Evolutionary conservation across 139 green algal genomes (phyloP), one percentile per base, ranked within the genome.

Genomic region (Closterium sp.): DNA sequence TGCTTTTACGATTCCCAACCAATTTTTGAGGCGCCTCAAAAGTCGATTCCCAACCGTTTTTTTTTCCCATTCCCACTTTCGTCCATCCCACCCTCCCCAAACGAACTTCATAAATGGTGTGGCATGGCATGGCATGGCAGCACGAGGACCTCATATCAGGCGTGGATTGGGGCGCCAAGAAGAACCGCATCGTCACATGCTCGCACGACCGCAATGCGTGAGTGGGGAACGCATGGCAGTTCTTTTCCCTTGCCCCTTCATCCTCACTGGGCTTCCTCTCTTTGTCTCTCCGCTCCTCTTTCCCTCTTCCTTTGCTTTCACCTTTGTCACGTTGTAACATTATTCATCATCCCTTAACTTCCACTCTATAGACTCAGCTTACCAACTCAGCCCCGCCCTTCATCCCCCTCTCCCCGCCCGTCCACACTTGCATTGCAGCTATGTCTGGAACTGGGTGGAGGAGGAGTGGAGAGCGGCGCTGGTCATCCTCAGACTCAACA

Each of bases 191-290:
- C 3, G 85, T 95, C 8, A 94, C 93, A 8, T 95, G 92, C 84
- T 91, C 93, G 30, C 93, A 95, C 66, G 93, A 95, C 85, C 93
- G 93, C 84, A 95, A 95, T 86, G 87, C 92, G 90, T 95, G 83
- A 86, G 83, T 34, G 83, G 55, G 12, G 12, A 76, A 76, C 16
- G 1, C 55, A 28, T 76, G 55, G 12, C 38, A 66, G 4, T 2
- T 76, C 25, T 19, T 28, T 28, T 21, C 83, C 6, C n/a, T 3
- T 86, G 28, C 81, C n/a, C 83, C n/a, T 34, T 23, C 12, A 34
- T 23, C 28, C 23, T 86, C 83, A 86, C 9, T 76, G 55, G 55
- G 36, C 69, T 7, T 23, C 2, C 23, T 33, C 83, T 12, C 6
- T 23, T 23, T 4, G 21, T 23, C 83, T 34, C 9, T 33, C n/a